phyloP scores from a whole-genome alignment of 1,284 basidiomycete genomes.

The Baeospora myosura region DNA sequence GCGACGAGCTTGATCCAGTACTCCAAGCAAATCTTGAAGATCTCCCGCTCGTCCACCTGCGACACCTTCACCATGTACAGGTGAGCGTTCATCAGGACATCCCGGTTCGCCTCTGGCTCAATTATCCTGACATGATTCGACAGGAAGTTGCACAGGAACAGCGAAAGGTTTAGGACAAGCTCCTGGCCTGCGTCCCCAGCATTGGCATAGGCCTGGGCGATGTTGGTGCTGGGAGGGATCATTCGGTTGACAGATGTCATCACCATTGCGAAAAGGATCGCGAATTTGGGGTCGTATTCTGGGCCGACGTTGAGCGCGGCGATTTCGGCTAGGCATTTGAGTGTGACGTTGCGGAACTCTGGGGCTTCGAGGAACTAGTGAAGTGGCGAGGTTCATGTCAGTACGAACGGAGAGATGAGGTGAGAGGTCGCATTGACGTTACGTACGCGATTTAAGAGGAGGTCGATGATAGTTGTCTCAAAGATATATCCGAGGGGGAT shows the following conservation, averaged over 20 bases:
- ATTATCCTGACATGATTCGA: constrained; percentile 87
- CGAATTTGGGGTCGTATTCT: constrained; percentile 98
- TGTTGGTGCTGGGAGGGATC: constrained; percentile 95
- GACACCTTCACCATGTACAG: constrained; percentile 98
- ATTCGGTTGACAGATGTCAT: constrained; percentile 96
- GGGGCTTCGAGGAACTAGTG: constrained; percentile 89
- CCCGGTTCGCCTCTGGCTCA: constrained; percentile 87
- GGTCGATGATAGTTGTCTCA: constrained; percentile 96
- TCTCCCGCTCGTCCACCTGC: constrained; percentile 96
- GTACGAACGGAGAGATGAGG: not conserved
- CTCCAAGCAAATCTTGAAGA: constrained; percentile 99
- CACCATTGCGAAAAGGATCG: constrained; percentile 95
- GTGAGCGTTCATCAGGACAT: constrained; percentile 93
- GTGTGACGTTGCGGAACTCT: constrained; percentile 95
- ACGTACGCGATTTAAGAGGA: constrained; percentile 81
- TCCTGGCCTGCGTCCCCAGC: constrained; percentile 94
- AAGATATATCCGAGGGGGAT: constrained; percentile 99
- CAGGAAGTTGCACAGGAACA: constrained; percentile 97
- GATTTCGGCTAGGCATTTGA: constrained; percentile 98
- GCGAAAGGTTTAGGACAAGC: constrained; percentile 92
- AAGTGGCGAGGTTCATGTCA: constrained; percentile 5
- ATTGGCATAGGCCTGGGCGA: constrained; percentile 87
- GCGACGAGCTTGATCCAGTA: constrained; percentile 99
- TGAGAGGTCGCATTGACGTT: constrained; percentile 7
- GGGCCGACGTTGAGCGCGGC: constrained; percentile 91